phyloP scores from a whole-genome alignment of 805 yeast genomes.

The Pichia insulana region DNA sequence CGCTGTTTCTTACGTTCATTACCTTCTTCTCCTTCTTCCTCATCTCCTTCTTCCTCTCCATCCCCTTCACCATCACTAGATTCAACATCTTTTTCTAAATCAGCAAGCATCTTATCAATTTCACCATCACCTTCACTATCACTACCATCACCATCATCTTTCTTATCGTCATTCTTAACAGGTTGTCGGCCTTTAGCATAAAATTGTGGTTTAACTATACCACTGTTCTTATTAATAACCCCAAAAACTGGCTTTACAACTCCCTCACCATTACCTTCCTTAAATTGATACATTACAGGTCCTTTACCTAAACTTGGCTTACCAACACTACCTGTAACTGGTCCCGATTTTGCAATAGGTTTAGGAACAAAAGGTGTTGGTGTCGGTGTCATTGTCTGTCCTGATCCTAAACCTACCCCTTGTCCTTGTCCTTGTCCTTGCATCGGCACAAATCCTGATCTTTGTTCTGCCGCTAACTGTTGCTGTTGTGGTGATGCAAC shows the following conservation, averaged over 20 bases:
- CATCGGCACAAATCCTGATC: no score
- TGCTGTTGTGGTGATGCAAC: no score
- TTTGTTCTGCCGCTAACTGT: no score
- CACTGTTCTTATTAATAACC: neutral
- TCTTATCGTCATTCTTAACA: neutral
- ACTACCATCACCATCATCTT: neutral
- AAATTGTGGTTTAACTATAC: conserved; percentile 20
- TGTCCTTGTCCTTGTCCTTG: no score
- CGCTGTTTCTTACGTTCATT: neutral
- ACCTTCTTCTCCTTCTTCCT: neutral
- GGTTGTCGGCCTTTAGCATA: conserved; percentile 15
- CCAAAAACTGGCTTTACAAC: conserved; percentile 4
- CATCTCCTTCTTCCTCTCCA: neutral
- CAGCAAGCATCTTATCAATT: conserved; percentile 5
- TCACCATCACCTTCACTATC: conserved; percentile 5
- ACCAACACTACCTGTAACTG: neutral
- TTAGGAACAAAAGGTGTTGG: no score
- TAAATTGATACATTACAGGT: conserved; percentile 7
- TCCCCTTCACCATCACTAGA: neutral
- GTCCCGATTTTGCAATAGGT: no score
- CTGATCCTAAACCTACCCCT: no score
- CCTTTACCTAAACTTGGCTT: neutral
- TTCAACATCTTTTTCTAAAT: conserved; percentile 6
- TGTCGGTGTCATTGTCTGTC: no score
- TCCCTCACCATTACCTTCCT: no score